These are phyloP conservation scores for Cardamine resedifolia DNA, from an alignment of 345 rosid species.

Conservation along the genomic window DNA sequence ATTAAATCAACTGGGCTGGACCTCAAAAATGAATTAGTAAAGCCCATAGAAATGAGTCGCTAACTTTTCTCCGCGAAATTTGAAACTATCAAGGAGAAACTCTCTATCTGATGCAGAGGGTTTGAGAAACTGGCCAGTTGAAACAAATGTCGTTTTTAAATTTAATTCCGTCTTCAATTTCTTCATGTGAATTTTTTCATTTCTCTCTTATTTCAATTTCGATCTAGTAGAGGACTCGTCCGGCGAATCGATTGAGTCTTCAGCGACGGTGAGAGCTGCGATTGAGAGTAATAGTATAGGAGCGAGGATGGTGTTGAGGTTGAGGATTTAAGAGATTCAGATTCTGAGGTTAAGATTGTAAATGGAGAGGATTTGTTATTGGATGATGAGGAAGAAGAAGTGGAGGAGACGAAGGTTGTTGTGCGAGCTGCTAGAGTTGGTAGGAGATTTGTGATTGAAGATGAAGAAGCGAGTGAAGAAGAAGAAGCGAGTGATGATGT, in stretches of 20 bases:
- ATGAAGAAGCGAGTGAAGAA: slow-evolving; percentile 62
- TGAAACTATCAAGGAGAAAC: background rate
- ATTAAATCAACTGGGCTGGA: background rate
- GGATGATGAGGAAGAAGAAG: slow-evolving; percentile 36
- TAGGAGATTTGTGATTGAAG: slow-evolving; percentile 76
- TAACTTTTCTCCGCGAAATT: slow-evolving; percentile 34
- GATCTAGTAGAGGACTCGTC: slow-evolving; percentile 16
- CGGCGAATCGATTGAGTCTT: slow-evolving; percentile 59
- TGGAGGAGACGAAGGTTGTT: slow-evolving; percentile 37
- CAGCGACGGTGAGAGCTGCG: background rate
- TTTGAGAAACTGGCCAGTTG: too few relatives aligned
- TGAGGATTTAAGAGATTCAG: slow-evolving; percentile 29
- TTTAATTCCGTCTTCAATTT: too few relatives aligned
- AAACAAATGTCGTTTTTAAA: too few relatives aligned
- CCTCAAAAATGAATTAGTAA: background rate
- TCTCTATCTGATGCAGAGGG: too few relatives aligned
- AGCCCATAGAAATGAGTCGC: slow-evolving; percentile 20
- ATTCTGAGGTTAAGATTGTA: slow-evolving; percentile 37
- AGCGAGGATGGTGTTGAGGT: slow-evolving; percentile 54
- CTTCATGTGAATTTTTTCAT: too few relatives aligned
- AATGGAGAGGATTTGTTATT: slow-evolving; percentile 37
- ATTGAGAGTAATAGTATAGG: slow-evolving; percentile 31
- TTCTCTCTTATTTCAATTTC: background rate
- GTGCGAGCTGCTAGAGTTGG: slow-evolving; percentile 43
- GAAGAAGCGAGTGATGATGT: slow-evolving; percentile 57